These are phyloP conservation scores for Cenococcum geophilum DNA, from an alignment of 495 filamentous ascomycete species.

Conservation along the genomic window DNA sequence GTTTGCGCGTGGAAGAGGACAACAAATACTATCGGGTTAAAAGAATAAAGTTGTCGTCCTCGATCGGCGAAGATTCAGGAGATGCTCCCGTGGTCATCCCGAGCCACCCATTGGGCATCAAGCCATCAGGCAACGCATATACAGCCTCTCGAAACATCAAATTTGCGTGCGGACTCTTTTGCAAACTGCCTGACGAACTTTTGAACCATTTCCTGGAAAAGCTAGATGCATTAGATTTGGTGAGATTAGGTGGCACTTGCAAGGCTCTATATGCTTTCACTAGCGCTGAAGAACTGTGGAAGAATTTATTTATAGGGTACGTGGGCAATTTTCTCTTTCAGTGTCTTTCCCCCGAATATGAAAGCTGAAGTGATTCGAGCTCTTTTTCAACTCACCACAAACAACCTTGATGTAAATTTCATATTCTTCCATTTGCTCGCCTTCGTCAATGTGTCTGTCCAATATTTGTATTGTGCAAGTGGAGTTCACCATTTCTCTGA, in stretches of 20 bases:
- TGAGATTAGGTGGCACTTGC: slow-evolving; percentile 71
- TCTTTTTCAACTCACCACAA: background rate
- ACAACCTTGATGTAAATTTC: too few relatives aligned
- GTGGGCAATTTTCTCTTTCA: slow-evolving; percentile 33
- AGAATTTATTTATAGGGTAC: slow-evolving; percentile 78
- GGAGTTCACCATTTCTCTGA: too few relatives aligned
- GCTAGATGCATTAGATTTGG: slow-evolving; percentile 58
- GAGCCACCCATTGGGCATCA: slow-evolving; percentile 76
- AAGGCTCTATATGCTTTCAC: slow-evolving; percentile 85
- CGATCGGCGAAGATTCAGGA: slow-evolving; percentile 19
- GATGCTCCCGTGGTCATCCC: slow-evolving; percentile 50
- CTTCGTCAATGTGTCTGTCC: too few relatives aligned
- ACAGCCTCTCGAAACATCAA: slow-evolving; percentile 61
- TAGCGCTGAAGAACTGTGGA: slow-evolving; percentile 85
- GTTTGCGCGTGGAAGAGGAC: background rate
- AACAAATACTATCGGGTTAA: slow-evolving; percentile 25
- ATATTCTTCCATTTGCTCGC: too few relatives aligned
- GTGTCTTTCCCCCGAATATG: background rate
- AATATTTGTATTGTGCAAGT: too few relatives aligned
- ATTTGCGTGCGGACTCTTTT: slow-evolving; percentile 55
- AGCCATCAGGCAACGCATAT: slow-evolving; percentile 83
- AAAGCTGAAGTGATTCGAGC: background rate
- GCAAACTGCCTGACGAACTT: slow-evolving; percentile 71
- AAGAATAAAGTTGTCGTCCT: slow-evolving; percentile 26
- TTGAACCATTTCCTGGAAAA: slow-evolving; percentile 68